Base-by-base conservation (phyloP, 2,329 filamentous ascomycete species). In the Drechslerella dactyloides region DNA sequence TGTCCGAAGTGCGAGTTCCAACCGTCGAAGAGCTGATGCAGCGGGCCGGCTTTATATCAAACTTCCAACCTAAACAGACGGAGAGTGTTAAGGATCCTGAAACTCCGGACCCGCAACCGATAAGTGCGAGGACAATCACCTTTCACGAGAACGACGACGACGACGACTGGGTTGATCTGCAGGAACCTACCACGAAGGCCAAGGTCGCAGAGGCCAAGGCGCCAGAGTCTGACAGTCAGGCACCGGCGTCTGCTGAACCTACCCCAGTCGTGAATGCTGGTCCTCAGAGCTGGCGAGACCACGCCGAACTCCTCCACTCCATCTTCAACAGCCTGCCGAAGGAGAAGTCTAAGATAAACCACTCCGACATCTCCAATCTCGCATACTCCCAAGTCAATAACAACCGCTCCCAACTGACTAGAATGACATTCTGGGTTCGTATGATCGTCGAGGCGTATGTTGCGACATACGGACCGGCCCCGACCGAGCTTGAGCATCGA, bases 401-500 rank as follows among this genome's bases (percentile, higher is more conserved):
- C 46, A 40, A 23, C 17, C 46, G 35, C 17, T 33, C 33, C 13
- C 56, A 51, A 7, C 19, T 74, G 10, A 75, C 74, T 11, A 70
- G 59, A 37, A 75, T 68, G 65, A 52, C 64, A 1, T 75, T 75
- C 53, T 75, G 74, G 74, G 64, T 69, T 2, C 54, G 62, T 5
- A 68, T 73, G 54, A 52, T 75, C n/a, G 37, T 75, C 21, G 54
- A 69, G 21, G 60, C 57, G 10, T 75, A 74, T 54, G 33, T 72
- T 3, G 55, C 27, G 35, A 74, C 63, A 11, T 62, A 73, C 19
- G 42, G 64, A 15, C 61, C 52, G 0, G 5, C 40, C 15, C 19
- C 24, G 2, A 11, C 8, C 13, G 50, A 48, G 33, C 2, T 8
- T 23, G 33, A 33, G 5, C 4, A 2, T 42, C 23, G 50, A 15